phyloP scores from a whole-genome alignment of 108 stramenopile species.

The Nannochloropsis salina region DNA sequence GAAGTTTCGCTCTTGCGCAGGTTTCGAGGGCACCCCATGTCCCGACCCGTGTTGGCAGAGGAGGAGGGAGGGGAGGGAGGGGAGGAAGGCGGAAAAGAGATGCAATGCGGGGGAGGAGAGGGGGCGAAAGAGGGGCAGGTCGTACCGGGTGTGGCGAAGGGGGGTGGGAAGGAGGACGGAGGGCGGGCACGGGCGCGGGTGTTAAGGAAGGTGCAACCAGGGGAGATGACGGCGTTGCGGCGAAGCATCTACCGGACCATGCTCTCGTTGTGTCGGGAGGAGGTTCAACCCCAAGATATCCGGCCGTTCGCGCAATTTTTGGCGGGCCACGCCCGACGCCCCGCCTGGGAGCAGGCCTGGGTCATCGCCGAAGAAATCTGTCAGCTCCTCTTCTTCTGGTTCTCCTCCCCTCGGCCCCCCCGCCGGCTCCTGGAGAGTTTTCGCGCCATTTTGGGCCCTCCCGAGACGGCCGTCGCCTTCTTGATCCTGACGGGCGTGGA shows the following conservation, averaged over 20 bases:
- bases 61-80: not conserved
- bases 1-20: not conserved
- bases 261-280: not conserved
- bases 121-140: not conserved
- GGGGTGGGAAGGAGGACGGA: not conserved
- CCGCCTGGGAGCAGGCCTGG: too few relatives aligned
- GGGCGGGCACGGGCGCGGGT: not conserved
- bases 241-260: not conserved
- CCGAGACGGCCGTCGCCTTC: not conserved
- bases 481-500: not conserved
- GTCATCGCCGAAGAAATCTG: not conserved
- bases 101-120: not conserved
- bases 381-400: slow-evolving; percentile 20
- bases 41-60: not conserved
- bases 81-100: not conserved
- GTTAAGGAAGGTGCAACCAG: not conserved
- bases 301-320: not conserved
- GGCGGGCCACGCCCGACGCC: not conserved
- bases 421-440: not conserved
- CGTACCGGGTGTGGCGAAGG: not conserved
- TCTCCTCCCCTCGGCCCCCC: not conserved
- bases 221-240: not conserved
- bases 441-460: not conserved
- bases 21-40: not conserved
- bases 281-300: not conserved